A percentile compares a stretch with the other conserved stretches of the same genome.
Conservation (phyloP, 2,329 filamentous ascomycete species). For the Zopfia rhizophila region DNA sequence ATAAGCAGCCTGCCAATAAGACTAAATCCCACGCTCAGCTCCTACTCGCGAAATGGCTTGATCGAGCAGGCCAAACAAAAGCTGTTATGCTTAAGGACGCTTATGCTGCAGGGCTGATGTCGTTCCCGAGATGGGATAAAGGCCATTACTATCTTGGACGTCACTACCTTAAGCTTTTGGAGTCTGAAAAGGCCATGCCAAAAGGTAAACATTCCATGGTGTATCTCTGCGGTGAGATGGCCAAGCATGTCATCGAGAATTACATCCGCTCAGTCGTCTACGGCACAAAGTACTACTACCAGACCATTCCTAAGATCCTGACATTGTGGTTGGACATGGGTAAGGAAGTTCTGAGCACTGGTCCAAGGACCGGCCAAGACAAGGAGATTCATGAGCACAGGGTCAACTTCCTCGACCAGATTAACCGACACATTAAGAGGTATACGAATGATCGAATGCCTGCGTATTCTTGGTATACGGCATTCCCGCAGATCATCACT, state of each 20-base stretch:
- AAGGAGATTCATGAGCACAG: slow-evolving; percentile 45
- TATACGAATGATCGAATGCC: slow-evolving; percentile 75
- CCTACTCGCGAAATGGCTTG: slow-evolving; percentile 95
- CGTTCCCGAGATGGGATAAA: slow-evolving; percentile 84
- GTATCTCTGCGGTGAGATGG: slow-evolving; percentile 78
- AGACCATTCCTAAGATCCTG: slow-evolving; percentile 89
- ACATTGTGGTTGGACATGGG: slow-evolving; percentile 96
- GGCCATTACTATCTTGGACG: slow-evolving; percentile 96
- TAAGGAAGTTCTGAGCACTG: slow-evolving; percentile 66
- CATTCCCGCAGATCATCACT: slow-evolving; percentile 93
- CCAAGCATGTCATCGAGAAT: slow-evolving; percentile 92
- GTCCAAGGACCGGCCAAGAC: slow-evolving; percentile 34
- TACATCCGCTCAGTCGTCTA: slow-evolving; percentile 87
- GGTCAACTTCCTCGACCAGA: slow-evolving; percentile 39
- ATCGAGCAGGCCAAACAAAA: slow-evolving; percentile 92
- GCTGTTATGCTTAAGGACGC: slow-evolving; percentile 75
- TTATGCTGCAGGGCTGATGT: slow-evolving; percentile 83
- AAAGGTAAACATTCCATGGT: slow-evolving; percentile 72
- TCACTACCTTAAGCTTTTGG: slow-evolving; percentile 95
- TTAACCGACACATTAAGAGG: slow-evolving; percentile 78
- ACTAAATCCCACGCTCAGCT: slow-evolving; percentile 83
- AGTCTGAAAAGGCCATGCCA: slow-evolving; percentile 83
- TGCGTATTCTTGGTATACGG: slow-evolving; percentile 81
- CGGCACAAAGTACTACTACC: slow-evolving; percentile 95
- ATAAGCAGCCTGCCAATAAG: slow-evolving; percentile 61